Percentiles rank a stretch among this genome's conserved stretches.
These are phyloP conservation scores for Pythium pectinolyticum DNA, from an alignment of 352 stramenopile species.

Conservation along the genomic window DNA sequence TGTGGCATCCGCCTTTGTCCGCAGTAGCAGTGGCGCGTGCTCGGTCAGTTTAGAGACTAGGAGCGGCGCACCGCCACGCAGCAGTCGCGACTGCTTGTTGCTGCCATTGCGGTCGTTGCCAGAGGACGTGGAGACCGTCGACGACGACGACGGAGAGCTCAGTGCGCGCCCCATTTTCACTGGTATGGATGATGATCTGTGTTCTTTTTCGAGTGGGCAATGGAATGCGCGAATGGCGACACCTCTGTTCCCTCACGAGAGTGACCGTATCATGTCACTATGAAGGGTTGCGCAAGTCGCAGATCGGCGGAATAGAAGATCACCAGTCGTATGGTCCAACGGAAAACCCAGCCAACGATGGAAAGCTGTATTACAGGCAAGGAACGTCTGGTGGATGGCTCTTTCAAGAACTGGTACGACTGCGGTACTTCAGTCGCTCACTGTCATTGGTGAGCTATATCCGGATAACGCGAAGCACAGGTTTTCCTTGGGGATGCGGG, in stretches of 20 bases:
- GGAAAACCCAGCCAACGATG: too few relatives aligned
- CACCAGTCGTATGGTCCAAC: background rate
- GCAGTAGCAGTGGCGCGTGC: background rate
- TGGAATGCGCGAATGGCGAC: background rate
- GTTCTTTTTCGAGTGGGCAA: background rate
- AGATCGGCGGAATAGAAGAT: background rate
- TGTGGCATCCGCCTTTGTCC: background rate
- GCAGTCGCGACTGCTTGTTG: background rate
- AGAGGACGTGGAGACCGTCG: background rate
- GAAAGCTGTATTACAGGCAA: background rate
- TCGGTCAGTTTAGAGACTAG: background rate
- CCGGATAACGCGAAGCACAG: too few relatives aligned
- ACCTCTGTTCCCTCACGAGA: background rate
- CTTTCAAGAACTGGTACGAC: too few relatives aligned
- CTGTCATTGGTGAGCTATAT: too few relatives aligned
- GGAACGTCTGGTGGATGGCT: too few relatives aligned
- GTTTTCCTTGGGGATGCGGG: too few relatives aligned
- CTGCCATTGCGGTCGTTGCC: background rate
- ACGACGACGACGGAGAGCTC: background rate
- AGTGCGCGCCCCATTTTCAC: background rate
- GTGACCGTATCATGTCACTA: conserved; percentile 5
- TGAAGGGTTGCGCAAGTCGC: background rate
- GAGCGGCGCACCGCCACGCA: background rate
- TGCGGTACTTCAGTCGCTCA: too few relatives aligned
- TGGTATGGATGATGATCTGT: background rate